Base-by-base conservation (phyloP, 352 stramenopile species). In the Phytophthora lateralis region DNA sequence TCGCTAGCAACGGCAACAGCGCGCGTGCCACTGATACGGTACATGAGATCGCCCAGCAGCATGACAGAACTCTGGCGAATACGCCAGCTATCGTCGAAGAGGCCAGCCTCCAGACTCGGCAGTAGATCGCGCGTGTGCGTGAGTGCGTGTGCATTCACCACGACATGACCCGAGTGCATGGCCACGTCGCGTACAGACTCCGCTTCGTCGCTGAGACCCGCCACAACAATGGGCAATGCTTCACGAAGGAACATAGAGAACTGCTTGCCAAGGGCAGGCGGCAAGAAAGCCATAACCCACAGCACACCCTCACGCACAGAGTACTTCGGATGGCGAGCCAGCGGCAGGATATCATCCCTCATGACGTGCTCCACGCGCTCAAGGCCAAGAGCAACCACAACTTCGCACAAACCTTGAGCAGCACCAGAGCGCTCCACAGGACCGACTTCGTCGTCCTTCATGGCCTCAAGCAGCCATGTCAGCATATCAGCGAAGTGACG, bases 281-380 rank as follows among this genome's bases (percentile, higher is more conserved):
- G 97, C 59, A 99, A 70, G 76, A 99, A 99, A 29, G 96, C 98
- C 49, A 99, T 88, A 49, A 99, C 93, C 98, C 98, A 99, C 29
- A 99, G 60, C 17, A 99, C 94, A 50, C 98, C 98, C 67, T 99
- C 98, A 63, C 98, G 90, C 17, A 98, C 98, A 42, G 88, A 95
- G 41, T 88, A 85, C 62, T 98, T 97, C 0, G 95, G 93, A 75
- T 99, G 95, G 44, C 86, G 92, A 53, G 89, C 85, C 20, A 99
- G 74, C 6, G 96, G 95, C 49, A 99, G 84, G 48, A 99, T 96
- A 58, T 99, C 95, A 51, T 98, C 84, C n/a, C 90, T 71, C 51
- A 95, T 76, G 42, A 81, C 78, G 10, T 74, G 54, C 32, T 96
- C 78, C 29, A 97, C 82, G 27, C 82, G 78, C 21, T 93, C 88